A percentile compares a stretch with the other conserved stretches of the same genome.
phyloP scores from a whole-genome alignment of 257 asterid species.

The Nicotiana attenuata region DNA sequence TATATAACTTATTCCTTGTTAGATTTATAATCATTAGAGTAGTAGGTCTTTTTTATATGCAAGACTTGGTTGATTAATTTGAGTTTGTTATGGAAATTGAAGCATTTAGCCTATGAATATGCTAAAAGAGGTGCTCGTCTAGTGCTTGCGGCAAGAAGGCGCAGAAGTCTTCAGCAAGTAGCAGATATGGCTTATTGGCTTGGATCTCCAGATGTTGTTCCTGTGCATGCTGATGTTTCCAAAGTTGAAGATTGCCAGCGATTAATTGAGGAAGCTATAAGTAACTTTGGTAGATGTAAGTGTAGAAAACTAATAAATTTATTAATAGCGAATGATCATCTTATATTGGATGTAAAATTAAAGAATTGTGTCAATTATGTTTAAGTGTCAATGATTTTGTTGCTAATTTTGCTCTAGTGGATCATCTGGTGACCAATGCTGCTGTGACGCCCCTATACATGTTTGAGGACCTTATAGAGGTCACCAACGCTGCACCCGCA shows the following conservation, averaged over 20 bases:
- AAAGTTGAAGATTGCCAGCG: constrained; percentile 44
- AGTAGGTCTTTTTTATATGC: background rate
- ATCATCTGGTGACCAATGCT: constrained; percentile 59
- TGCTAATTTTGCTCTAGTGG: constrained; percentile 27
- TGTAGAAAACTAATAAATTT: background rate
- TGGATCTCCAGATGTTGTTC: constrained; percentile 56
- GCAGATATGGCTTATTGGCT: constrained; percentile 42
- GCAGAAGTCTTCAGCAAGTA: constrained; percentile 41
- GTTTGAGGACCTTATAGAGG: constrained; percentile 45
- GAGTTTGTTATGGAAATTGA: background rate
- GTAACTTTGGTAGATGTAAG: constrained; percentile 54
- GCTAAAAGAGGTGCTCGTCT: constrained; percentile 63
- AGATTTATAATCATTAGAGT: background rate
- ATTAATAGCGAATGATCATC: background rate
- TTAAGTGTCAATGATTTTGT: background rate
- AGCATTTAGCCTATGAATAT: constrained; percentile 77
- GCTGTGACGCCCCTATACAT: constrained; percentile 45
- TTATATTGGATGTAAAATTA: background rate
- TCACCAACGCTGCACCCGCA: constrained; percentile 37
- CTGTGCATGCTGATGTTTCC: constrained; percentile 49
- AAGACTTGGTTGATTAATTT: background rate
- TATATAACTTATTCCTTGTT: background rate
- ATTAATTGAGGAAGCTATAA: constrained; percentile 41
- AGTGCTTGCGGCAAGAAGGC: constrained; percentile 65
- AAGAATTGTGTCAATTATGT: background rate